Evolutionary conservation across 257 asterid species (phyloP), one percentile per base, ranked within the genome.

Genomic region (Anisodus tanguticus): DNA sequence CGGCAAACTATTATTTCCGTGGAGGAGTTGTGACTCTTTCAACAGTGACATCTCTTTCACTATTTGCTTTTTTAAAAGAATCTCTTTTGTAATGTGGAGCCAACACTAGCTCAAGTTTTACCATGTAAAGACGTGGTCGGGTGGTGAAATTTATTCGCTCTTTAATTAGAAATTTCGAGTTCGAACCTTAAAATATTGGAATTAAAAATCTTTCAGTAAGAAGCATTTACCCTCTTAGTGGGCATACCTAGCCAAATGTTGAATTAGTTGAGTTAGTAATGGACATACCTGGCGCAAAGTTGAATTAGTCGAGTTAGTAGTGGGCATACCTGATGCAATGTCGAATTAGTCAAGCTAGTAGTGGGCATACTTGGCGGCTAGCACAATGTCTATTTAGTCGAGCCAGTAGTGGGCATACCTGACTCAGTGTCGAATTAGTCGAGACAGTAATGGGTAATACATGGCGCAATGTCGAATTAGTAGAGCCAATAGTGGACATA

Each of bases 1-100:
- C 89, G 86, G 89, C 86, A 76, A 77, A 1, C 22, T 76, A 51
- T 51, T 76, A 76, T 22, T 49, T 66, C 19, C 6, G 39, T 8
- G 19, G 19, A 8, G 64, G 22, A 49, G 58, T 3, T 0, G 60
- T 11, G 58, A 59, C 58, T 2, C 39, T 77, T 80, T 80, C 81
- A 55, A 67, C 4, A 80, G 83, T 68, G 85, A 86, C 82, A 17
- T 58, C 69, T 86, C 82, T 82, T 57, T 57, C 15, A 58, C 8
- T 54, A 54, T 54, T 54, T 54, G 59, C 16, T 54, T 54, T 5
- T 54, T 54, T 4, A 11, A 54, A 55, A 55, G 62, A 13, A 4
- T 55, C n/a, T 54, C 3, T 8, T 53, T 8, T 53, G 3, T 53
- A 53, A 8, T 31, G 58, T 13, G 3, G 6, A 13, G 62, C 62